These are phyloP conservation scores for Tuber melanosporum DNA, from an alignment of 495 filamentous ascomycete genomes.

Conservation along the genomic window DNA sequence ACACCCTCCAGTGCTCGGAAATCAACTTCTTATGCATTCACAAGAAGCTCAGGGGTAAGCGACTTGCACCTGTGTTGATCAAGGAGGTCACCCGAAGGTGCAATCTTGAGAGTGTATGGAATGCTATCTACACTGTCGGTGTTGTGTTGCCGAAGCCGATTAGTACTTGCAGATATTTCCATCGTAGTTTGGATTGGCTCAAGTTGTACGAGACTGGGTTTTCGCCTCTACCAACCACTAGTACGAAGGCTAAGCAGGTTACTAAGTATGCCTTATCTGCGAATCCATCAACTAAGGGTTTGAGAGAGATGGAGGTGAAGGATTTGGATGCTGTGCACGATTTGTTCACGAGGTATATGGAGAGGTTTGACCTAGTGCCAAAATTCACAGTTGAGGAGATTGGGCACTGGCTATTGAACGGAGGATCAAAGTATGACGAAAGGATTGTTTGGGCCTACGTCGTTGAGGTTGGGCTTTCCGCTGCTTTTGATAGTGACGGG, in stretches of 20 bases:
- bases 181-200: conserved; percentile 86
- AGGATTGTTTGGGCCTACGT: conserved; percentile 90
- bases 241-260: conserved; percentile 74
- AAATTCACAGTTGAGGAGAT: conserved; percentile 71
- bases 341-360: conserved; percentile 70
- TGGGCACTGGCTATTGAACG: conserved; percentile 77
- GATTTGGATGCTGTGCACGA: conserved; percentile 70
- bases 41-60: conserved; percentile 91
- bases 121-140: conserved; percentile 92
- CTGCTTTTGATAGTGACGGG: conserved; percentile 11
- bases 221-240: conserved; percentile 69
- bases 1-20: conserved; percentile 69
- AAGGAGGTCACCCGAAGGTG: conserved; percentile 92
- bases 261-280: conserved; percentile 70
- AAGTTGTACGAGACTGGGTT: conserved; percentile 93
- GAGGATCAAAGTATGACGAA: conserved; percentile 53
- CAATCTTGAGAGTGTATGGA: conserved; percentile 74
- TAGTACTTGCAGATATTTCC: conserved; percentile 88
- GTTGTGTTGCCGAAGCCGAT: conserved; percentile 83
- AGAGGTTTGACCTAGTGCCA: conserved; percentile 75
- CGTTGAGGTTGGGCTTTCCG: conserved; percentile 56
- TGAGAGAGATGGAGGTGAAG: conserved; percentile 72
- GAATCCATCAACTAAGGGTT: conserved; percentile 60
- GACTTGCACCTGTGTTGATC: conserved; percentile 85
- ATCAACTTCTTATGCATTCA: conserved; percentile 98